A percentile compares a stretch with the other conserved stretches of the same genome.
Evolutionary conservation across 1,284 basidiomycete genomes (phyloP).

Genomic region (Trametes pubescens): DNA sequence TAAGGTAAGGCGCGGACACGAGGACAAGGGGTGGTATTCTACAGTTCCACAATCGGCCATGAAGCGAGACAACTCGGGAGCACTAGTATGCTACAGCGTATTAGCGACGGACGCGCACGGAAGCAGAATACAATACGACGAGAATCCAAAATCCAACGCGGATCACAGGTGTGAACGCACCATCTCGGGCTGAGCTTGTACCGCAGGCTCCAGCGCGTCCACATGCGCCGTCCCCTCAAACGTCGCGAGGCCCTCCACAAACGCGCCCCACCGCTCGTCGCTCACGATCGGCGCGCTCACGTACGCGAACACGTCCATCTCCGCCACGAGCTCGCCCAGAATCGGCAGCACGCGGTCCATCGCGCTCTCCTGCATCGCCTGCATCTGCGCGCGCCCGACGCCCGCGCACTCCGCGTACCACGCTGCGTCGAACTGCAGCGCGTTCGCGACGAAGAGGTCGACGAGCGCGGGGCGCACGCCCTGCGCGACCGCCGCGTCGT

Average conservation of each 20-base stretch:
- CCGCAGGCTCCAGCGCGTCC: constrained; percentile 20
- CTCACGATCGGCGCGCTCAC: constrained; percentile 47
- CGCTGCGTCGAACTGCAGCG: constrained; percentile 45
- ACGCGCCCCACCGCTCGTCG: constrained; percentile 46
- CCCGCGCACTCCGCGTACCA: constrained; percentile 50
- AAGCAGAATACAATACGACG: background rate
- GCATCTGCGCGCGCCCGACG: constrained; percentile 36
- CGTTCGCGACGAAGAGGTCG: constrained; percentile 46
- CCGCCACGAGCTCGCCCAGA: constrained; percentile 41
- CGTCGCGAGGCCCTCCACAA: constrained; percentile 34
- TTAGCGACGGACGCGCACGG: background rate
- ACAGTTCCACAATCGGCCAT: too few species aligned
- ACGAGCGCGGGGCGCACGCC: constrained; percentile 41
- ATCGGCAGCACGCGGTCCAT: constrained; percentile 40
- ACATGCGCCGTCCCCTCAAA: constrained; percentile 34
- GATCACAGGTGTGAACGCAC: constrained; percentile 36
- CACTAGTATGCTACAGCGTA: background rate
- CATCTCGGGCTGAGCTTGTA: constrained; percentile 21
- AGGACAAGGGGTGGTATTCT: background rate
- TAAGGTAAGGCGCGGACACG: background rate
- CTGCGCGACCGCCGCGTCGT: constrained; percentile 51
- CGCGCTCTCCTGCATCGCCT: constrained; percentile 40
- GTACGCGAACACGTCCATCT: constrained; percentile 46
- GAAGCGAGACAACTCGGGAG: background rate
- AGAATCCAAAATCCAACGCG: background rate